These are phyloP conservation scores for Tetragonia tetragonoides DNA, from an alignment of 148 eudicot genomes.

Conservation along the genomic window DNA sequence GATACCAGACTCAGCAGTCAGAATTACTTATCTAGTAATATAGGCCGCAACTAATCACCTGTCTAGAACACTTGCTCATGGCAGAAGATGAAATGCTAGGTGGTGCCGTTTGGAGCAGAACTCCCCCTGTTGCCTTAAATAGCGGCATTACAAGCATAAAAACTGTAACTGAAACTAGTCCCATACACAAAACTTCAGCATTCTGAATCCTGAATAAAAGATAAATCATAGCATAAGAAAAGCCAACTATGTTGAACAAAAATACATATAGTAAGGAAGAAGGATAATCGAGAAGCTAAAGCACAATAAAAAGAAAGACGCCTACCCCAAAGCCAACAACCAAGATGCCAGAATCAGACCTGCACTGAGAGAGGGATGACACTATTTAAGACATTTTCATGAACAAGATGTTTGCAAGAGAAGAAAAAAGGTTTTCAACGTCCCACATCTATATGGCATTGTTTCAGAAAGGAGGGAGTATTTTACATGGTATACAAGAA, in stretches of 20 bases:
- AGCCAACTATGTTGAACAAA: neutral
- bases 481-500: neutral
- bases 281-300: neutral
- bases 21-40: neutral
- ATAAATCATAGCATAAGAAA: constrained; percentile 2
- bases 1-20: neutral
- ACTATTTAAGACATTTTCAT: constrained; percentile 30
- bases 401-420: neutral
- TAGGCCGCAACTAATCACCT: constrained; percentile 41
- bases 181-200: constrained; percentile 98
- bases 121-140: constrained; percentile 71
- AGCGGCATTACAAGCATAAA: constrained; percentile 93
- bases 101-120: constrained; percentile 87
- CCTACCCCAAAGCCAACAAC: constrained; percentile 83
- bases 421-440: neutral
- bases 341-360: constrained; percentile 95
- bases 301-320: neutral
- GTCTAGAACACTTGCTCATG: constrained; percentile 82
- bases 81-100: constrained; percentile 83
- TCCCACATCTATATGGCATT: neutral
- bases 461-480: neutral
- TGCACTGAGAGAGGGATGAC: constrained; percentile 71
- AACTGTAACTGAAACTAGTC: constrained; percentile 83
- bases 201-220: constrained; percentile 62
- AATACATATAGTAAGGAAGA: neutral